Percentiles rank a stretch among this genome's conserved stretches.
phyloP scores from a whole-genome alignment of 176 grass and related monocot genomes.

The Tillandsia fasciculata region DNA sequence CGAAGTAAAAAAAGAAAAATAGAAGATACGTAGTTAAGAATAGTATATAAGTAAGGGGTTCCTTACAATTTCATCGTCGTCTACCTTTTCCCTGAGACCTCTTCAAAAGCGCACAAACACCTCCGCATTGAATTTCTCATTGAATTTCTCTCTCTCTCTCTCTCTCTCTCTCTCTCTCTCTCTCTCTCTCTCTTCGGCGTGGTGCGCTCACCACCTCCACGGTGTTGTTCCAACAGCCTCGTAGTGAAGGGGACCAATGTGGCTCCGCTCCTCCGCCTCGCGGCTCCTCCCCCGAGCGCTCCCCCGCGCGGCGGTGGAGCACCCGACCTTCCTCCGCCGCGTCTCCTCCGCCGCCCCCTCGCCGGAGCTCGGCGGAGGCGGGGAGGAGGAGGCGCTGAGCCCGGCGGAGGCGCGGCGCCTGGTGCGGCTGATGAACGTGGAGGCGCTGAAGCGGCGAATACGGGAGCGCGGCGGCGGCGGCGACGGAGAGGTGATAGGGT shows the following conservation, averaged over 20 bases:
- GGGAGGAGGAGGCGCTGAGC: slow-evolving; percentile 35
- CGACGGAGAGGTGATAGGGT: slow-evolving; percentile 63
- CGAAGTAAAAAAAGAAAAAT: not conserved
- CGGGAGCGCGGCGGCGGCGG: slow-evolving; percentile 6
- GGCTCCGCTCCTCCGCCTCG: slow-evolving; percentile 34
- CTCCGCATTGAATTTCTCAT: slow-evolving; percentile 22
- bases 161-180: slow-evolving; percentile 19
- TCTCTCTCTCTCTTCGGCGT: slow-evolving; percentile 6
- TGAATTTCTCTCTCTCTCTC: slow-evolving; percentile 13
- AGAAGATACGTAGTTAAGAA: not conserved
- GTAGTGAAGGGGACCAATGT: slow-evolving; percentile 19
- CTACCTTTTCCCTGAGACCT: not conserved
- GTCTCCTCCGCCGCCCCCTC: slow-evolving; percentile 22
- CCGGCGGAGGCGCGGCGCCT: slow-evolving; percentile 60
- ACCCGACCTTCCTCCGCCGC: slow-evolving; percentile 13
- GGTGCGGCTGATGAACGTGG: slow-evolving; percentile 78
- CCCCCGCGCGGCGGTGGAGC: not conserved
- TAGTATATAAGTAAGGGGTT: no score
- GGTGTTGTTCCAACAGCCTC: not conserved
- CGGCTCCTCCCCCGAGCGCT: slow-evolving; percentile 8
- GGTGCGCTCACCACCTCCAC: not conserved
- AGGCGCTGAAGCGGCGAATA: slow-evolving; percentile 61
- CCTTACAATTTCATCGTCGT: not conserved
- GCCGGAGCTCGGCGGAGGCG: not conserved
- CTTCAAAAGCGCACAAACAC: not conserved